Evolutionary conservation across 2,329 filamentous ascomycete species (phyloP).

Genomic region (Rasamsonia emersonii): DNA sequence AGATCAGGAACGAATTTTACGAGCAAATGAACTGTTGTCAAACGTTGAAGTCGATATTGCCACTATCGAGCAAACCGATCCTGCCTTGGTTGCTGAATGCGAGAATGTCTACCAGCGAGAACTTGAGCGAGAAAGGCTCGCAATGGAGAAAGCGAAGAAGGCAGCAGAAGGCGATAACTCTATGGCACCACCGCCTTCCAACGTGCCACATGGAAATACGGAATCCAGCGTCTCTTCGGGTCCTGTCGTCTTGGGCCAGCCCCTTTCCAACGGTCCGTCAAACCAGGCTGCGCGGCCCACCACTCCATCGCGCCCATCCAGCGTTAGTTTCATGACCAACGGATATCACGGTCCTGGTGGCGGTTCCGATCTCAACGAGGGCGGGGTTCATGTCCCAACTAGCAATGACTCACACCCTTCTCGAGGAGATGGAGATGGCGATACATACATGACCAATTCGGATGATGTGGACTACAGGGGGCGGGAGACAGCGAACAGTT

Average conservation of each 20-base stretch:
- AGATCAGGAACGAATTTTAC: slow-evolving; percentile 74
- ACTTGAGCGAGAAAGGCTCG: slow-evolving; percentile 57
- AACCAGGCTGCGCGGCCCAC: slow-evolving; percentile 43
- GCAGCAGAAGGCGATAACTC: slow-evolving; percentile 34
- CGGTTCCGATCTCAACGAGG: slow-evolving; percentile 32
- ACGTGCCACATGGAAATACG: slow-evolving; percentile 44
- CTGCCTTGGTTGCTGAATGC: slow-evolving; percentile 61
- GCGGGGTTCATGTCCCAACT: slow-evolving; percentile 30
- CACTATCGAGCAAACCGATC: slow-evolving; percentile 58
- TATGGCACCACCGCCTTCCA: slow-evolving; percentile 39
- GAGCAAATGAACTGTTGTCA: slow-evolving; percentile 81
- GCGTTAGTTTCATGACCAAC: slow-evolving; percentile 44
- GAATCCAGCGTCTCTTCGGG: slow-evolving; percentile 43
- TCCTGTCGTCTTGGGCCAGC: slow-evolving; percentile 55
- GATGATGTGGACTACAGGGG: slow-evolving; percentile 33
- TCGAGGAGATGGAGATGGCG: slow-evolving; percentile 41
- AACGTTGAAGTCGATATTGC: slow-evolving; percentile 93
- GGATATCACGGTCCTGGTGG: slow-evolving; percentile 39
- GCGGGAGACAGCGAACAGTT: slow-evolving; percentile 38
- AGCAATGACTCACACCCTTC: slow-evolving; percentile 48
- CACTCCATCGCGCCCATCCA: slow-evolving; percentile 49
- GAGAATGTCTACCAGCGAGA: slow-evolving; percentile 72
- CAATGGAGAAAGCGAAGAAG: slow-evolving; percentile 45
- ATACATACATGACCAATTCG: slow-evolving; percentile 54
- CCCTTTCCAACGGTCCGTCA: slow-evolving; percentile 45